phyloP scores from a whole-genome alignment of 2,329 filamentous ascomycete species.

The Coniella vitis region DNA sequence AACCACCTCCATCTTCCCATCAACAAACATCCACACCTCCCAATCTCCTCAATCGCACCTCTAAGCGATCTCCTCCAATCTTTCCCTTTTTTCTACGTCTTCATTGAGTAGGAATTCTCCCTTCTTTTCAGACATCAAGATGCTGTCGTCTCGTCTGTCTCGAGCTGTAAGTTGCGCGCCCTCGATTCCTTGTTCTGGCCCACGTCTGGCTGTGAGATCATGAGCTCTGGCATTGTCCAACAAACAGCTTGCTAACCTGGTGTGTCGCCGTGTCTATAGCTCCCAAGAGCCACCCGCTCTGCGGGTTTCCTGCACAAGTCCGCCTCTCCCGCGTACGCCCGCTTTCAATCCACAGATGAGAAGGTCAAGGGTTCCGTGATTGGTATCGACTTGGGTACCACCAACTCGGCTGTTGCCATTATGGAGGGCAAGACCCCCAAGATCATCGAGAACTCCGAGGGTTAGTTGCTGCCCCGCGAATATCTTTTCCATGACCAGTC shows the following conservation, averaged over 20 bases:
- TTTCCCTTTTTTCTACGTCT: constrained; percentile 25
- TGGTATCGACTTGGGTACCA: constrained; percentile 97
- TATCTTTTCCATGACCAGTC: not conserved
- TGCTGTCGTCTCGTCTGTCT: constrained; percentile 66
- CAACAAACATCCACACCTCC: constrained; percentile 20
- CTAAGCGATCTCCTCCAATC: constrained; percentile 17
- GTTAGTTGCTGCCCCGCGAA: constrained; percentile 38
- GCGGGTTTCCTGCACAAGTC: constrained; percentile 63
- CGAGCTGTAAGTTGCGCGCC: constrained; percentile 58
- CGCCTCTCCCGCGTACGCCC: constrained; percentile 64
- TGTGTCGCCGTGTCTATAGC: constrained; percentile 39
- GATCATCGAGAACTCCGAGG: constrained; percentile 98
- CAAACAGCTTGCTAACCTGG: constrained; percentile 2
- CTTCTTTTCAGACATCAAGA: constrained; percentile 39
- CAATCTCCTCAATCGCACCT: constrained; percentile 15
- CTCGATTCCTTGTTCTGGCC: not conserved
- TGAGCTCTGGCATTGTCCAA: not conserved
- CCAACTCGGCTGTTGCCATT: constrained; percentile 93
- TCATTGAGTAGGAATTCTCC: constrained; percentile 26
- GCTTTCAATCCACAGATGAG: constrained; percentile 70
- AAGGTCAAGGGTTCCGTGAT: constrained; percentile 96
- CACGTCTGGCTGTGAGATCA: not conserved
- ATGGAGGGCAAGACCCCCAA: constrained; percentile 95
- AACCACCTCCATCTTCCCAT: constrained; percentile 1
- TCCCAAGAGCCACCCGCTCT: constrained; percentile 72